Evolutionary conservation across 371 early-diverging fungal genomes (phyloP).

Genomic region (Mucor mucedo): DNA sequence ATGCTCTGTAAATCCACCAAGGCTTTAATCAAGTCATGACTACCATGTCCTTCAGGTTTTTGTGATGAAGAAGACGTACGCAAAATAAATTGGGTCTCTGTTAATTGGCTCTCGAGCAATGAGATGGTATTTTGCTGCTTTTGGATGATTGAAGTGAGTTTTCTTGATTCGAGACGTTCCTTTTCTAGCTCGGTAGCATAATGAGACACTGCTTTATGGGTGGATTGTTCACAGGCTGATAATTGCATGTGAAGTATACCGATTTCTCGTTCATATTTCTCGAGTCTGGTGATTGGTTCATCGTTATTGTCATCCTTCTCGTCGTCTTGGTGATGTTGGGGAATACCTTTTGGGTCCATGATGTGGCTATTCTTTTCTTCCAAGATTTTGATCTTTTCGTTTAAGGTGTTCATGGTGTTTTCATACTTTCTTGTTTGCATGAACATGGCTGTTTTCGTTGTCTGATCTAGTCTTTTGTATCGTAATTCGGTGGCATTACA

Average conservation of each 20-base stretch:
- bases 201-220: conserved; percentile 36
- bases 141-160: conserved; percentile 24
- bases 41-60: neutral
- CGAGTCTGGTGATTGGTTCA: neutral
- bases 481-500: conserved; percentile 4
- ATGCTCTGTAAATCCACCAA: conserved; percentile 40
- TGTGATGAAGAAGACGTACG: neutral
- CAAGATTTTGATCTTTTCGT: too few relatives aligned
- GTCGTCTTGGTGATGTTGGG: too few relatives aligned
- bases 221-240: neutral
- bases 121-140: conserved; percentile 47
- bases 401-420: too few relatives aligned
- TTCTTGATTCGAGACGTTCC: conserved; percentile 30
- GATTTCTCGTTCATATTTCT: neutral
- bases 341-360: too few relatives aligned
- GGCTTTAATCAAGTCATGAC: conserved; percentile 16
- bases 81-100: neutral
- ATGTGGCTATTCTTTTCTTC: too few relatives aligned
- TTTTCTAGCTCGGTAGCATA: conserved; percentile 34
- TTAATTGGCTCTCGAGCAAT: conserved; percentile 30
- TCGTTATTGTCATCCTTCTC: too few relatives aligned
- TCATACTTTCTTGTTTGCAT: neutral
- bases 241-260: neutral
- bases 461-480: conserved; percentile 1
- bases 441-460: neutral